Evolutionary conservation across 1,284 basidiomycete genomes (phyloP).

Genomic region (Apiotrichum laibachii): DNA sequence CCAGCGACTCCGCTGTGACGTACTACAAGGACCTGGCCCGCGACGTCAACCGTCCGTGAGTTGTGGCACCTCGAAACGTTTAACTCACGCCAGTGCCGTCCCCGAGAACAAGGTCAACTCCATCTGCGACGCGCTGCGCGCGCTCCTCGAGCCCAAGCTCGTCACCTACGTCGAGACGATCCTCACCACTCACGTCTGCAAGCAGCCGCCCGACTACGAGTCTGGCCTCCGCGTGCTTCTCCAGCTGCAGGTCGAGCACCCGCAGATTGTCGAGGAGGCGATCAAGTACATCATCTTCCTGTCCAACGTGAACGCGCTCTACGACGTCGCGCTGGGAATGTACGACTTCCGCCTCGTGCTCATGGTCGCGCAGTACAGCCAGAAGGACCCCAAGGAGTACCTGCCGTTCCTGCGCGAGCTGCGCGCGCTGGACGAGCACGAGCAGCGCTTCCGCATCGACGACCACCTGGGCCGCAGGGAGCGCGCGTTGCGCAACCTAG

Average conservation of each 20-base stretch:
- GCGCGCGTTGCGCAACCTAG: constrained; percentile 73
- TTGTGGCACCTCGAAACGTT: background rate
- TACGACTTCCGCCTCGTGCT: constrained; percentile 96
- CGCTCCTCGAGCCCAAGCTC: constrained; percentile 69
- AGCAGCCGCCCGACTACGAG: constrained; percentile 87
- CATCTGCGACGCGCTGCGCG: constrained; percentile 76
- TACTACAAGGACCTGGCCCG: constrained; percentile 34
- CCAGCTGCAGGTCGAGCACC: constrained; percentile 68
- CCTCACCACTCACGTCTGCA: constrained; percentile 87
- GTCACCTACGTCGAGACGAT: constrained; percentile 85
- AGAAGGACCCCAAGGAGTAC: constrained; percentile 97
- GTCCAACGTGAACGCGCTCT: constrained; percentile 86
- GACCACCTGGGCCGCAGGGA: constrained; percentile 78
- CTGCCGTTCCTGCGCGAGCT: constrained; percentile 92
- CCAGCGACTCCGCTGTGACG: constrained; percentile 25
- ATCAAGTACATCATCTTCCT: constrained; percentile 99
- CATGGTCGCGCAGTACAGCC: constrained; percentile 94
- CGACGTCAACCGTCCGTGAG: constrained; percentile 23
- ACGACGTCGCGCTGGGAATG: constrained; percentile 95
- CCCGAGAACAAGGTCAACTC: constrained; percentile 58
- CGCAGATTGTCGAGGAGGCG: constrained; percentile 83
- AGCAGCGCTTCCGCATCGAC: constrained; percentile 89
- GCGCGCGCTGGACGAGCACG: constrained; percentile 71
- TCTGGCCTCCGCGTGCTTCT: constrained; percentile 75
- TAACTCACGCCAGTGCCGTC: constrained; percentile 3